Evolutionary conservation across 2,329 filamentous ascomycete species (phyloP), one percentile per base, ranked within the genome.

Genomic region (Stachybotrys echinatus): DNA sequence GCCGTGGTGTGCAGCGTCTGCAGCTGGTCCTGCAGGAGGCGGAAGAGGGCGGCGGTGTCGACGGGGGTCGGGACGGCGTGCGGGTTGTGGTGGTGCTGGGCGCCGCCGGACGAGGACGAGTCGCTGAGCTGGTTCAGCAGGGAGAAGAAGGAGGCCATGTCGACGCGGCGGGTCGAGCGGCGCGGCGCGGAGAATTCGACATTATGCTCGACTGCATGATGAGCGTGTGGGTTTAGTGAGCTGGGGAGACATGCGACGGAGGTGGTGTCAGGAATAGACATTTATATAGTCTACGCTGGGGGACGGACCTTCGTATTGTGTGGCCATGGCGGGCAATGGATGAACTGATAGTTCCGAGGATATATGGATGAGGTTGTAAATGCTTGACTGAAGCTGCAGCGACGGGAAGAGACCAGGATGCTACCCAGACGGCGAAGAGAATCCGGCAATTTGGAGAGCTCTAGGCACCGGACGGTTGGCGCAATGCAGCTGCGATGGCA

Each of bases 201-300:
- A 63, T 80, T 80, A 70, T 86, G 83, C 64, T 86, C 83, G 63
- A 86, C 83, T 86, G 55, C n/a, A n/a, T n/a, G n/a, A n/a, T n/a
- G n/a, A n/a, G n/a, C n/a, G n/a, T n/a, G n/a, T n/a, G n/a, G n/a
- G n/a, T n/a, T n/a, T n/a, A n/a, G n/a, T 6, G 39, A 12, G 18
- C 22, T 42, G 23, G 49, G 37, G 23, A 49, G 49, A 20, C 42
- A 43, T 46, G 42, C 42, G 31, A 42, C 18, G 48, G 48, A 6
- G 14, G 18, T 18, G 22, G 14, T 42, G 12, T 18, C 19, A 1
- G 7, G 23, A n/a, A n/a, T n/a, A n/a, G n/a, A n/a, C n/a, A n/a
- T n/a, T n/a, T n/a, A n/a, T n/a, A n/a, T n/a, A n/a, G n/a, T n/a
- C n/a, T n/a, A n/a, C n/a, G n/a, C n/a, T n/a, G n/a, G n/a, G n/a